A percentile compares a stretch with the other conserved stretches of the same genome.
Conservation (phyloP, 768 basidiomycete genomes). For the Ramaria rubella region DNA sequence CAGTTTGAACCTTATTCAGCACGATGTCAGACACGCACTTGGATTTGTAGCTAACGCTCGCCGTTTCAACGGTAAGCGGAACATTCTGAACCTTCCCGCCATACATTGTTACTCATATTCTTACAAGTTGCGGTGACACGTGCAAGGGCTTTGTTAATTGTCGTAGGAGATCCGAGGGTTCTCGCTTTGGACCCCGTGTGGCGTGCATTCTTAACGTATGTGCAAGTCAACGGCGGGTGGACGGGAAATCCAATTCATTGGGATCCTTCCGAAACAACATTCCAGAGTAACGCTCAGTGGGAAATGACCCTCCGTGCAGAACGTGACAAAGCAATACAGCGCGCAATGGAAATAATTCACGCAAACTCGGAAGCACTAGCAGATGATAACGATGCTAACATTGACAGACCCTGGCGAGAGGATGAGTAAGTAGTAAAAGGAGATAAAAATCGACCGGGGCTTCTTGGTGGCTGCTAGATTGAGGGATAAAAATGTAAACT, state of each 20-base stretch:
- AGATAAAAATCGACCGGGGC: no score
- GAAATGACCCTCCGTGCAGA: slow-evolving; percentile 26
- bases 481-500: no score
- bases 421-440: slow-evolving; percentile 28
- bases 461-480: no score
- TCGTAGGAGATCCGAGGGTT: slow-evolving; percentile 53
- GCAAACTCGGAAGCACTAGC: slow-evolving; percentile 15
- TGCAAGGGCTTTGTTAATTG: slow-evolving; percentile 51
- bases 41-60: slow-evolving; percentile 31
- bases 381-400: slow-evolving; percentile 23
- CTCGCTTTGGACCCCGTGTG: slow-evolving; percentile 58
- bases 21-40: slow-evolving; percentile 26
- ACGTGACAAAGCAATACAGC: slow-evolving; percentile 13
- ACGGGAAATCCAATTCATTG: slow-evolving; percentile 43
- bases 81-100: not conserved
- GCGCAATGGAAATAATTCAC: slow-evolving; percentile 14
- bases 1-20: slow-evolving; percentile 22
- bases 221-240: slow-evolving; percentile 51
- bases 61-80: slow-evolving; percentile 33
- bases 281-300: slow-evolving; percentile 13
- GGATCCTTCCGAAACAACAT: slow-evolving; percentile 38
- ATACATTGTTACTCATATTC: not conserved
- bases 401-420: slow-evolving; percentile 39
- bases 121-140: slow-evolving; percentile 52
- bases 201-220: slow-evolving; percentile 53